phyloP scores from a whole-genome alignment of 192 early-diverging fungal genomes.

The Entomortierella beljakovae region DNA sequence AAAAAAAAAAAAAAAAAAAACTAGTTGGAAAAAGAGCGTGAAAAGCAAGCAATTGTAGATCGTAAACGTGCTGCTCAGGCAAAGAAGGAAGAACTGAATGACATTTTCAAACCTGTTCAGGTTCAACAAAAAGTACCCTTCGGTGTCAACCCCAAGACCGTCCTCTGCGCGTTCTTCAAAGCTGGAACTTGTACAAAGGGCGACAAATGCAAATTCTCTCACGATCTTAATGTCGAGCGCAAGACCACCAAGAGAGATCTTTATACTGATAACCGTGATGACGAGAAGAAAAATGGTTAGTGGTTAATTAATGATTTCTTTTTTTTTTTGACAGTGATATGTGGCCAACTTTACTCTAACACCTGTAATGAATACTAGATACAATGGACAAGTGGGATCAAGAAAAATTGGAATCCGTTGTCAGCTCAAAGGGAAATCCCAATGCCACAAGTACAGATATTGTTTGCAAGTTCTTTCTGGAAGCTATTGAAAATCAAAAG shows the following conservation, averaged over 20 bases:
- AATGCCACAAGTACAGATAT: constrained; percentile 91
- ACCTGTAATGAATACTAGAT: too few relatives aligned
- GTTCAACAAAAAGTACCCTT: constrained; percentile 96
- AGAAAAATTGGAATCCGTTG: constrained; percentile 88
- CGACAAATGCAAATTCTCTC: constrained; percentile 96
- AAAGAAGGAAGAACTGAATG: constrained; percentile 90
- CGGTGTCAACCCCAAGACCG: constrained; percentile 95
- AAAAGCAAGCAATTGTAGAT: constrained; percentile 65
- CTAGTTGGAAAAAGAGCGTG: constrained; percentile 74
- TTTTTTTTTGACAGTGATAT: constrained; percentile 2
- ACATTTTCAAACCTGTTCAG: constrained; percentile 91
- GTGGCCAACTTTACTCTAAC: too few relatives aligned
- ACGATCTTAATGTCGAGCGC: constrained; percentile 90
- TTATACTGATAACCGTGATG: constrained; percentile 88
- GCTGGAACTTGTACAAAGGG: constrained; percentile 92
- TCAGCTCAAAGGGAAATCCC: constrained; percentile 84
- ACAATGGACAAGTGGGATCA: constrained; percentile 99
- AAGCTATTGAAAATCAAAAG: constrained; percentile 94
- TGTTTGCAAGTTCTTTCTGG: constrained; percentile 98
- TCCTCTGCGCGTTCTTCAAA: constrained; percentile 95
- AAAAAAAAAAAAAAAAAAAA: too few relatives aligned
- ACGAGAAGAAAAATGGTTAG: constrained; percentile 63
- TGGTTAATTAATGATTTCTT: not conserved
- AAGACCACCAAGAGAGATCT: constrained; percentile 94
- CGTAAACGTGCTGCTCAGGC: constrained; percentile 87